Conservation (phyloP, 179 eudicot genomes). For the Silene noctiflora region DNA sequence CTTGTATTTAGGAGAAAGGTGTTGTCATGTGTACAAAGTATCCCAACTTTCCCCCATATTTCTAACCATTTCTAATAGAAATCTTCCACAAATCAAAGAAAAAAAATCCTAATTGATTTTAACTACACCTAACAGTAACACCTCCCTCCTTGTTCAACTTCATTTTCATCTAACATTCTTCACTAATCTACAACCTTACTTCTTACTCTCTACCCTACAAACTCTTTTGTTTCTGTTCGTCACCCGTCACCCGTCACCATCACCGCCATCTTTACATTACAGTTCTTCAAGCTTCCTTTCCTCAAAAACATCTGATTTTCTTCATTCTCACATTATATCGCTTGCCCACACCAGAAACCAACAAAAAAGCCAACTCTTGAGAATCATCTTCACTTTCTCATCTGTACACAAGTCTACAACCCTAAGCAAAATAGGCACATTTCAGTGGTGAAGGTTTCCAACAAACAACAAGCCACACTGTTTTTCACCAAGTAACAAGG, state of each 20-base stretch:
- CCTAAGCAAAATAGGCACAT: not conserved
- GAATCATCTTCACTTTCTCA: not conserved
- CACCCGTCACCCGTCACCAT: no score
- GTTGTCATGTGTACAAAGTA: conserved; percentile 45
- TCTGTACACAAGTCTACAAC: conserved; percentile 10
- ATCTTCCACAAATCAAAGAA: conserved; percentile 28
- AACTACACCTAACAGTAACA: conserved; percentile 1
- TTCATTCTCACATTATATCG: not conserved
- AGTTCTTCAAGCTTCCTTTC: not conserved
- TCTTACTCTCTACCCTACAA: conserved; percentile 9
- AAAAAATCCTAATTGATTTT: conserved; percentile 13
- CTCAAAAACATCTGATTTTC: not conserved
- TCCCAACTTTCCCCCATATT: conserved; percentile 24
- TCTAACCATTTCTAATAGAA: not conserved
- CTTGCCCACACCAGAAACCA: not conserved
- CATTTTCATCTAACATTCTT: conserved; percentile 5
- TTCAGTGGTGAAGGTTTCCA: not conserved
- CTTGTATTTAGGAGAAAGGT: conserved; percentile 29
- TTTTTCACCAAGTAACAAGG: not conserved
- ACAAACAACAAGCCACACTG: not conserved
- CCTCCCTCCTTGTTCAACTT: not conserved
- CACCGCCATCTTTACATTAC: conserved; percentile 4
- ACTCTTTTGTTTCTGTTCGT: not conserved
- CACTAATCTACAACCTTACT: conserved; percentile 21
- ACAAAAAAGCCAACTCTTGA: not conserved